Evolutionary conservation across 2,329 filamentous ascomycete genomes (phyloP), one percentile per base, ranked within the genome.

Genomic region (Botrytis galanthina): DNA sequence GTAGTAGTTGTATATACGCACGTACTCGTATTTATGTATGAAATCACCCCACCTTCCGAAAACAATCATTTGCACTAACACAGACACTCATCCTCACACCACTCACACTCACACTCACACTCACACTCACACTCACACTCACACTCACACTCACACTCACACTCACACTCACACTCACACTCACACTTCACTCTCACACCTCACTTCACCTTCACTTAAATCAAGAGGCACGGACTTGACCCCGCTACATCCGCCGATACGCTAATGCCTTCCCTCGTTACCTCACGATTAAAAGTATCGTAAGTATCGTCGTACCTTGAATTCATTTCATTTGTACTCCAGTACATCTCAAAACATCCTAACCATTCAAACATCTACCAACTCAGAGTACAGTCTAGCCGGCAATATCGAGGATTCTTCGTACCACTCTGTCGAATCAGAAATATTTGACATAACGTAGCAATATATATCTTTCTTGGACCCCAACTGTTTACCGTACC

Each of bases 261-360:
- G 29, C 39, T 10, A 14, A 46, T 16, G 26, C 62, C 42, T 46
- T 46, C 39, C 16, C 51, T 57, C 22, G 59, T n/a, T n/a, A 61
- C 59, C 59, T 61, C 35, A 39, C 10, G 12, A 39, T 61, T 39
- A 16, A 26, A 26, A 16, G 32, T 39, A 42, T 62, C 35, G 12
- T 48, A 26, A 16, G 32, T 39, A 42, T 62, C 35, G 12, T 48
- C 9, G 35, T 16, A 54, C 29, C 51, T 29, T 29, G 1, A 16
- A n/a, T 62, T 62, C 60, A 62, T 42, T 62, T 62, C 60, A 62
- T 42, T 37, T 42, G 60, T 42, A 63, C 51, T 57, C 51, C 51
- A 29, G 16, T 29, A 29, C 37, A 39, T 39, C 57, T 22, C 32
- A 32, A 51, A 57, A 32, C 54, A 57, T 57, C 54, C 54, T 35